Percentiles rank a stretch among this genome's conserved stretches.
Evolutionary conservation across 2,329 filamentous ascomycete species (phyloP).

Genomic region (Colletotrichum navitas): DNA sequence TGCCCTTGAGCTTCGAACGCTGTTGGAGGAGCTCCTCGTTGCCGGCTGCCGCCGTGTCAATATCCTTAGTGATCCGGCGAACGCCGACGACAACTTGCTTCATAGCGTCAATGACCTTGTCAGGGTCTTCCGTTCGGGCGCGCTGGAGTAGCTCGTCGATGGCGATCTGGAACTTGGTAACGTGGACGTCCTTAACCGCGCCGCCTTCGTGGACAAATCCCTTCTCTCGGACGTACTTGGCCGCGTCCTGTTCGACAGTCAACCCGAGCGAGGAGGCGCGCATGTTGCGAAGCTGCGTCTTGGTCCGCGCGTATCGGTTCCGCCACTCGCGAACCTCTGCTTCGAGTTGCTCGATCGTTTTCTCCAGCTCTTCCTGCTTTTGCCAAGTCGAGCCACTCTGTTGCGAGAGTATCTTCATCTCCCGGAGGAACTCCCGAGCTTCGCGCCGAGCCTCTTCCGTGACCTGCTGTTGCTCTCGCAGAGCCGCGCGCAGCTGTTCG

Average conservation of each 20-base stretch:
- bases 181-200: constrained; percentile 88
- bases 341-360: constrained; percentile 81
- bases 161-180: constrained; percentile 94
- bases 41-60: constrained; percentile 69
- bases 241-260: constrained; percentile 76
- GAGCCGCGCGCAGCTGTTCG: constrained; percentile 72
- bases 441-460: constrained; percentile 90
- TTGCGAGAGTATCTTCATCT: constrained; percentile 89
- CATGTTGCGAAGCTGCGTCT: constrained; percentile 86
- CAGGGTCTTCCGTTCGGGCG: constrained; percentile 79
- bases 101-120: constrained; percentile 85
- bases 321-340: constrained; percentile 91
- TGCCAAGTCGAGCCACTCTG: constrained; percentile 84
- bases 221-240: constrained; percentile 73
- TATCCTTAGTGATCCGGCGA: constrained; percentile 85
- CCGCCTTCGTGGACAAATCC: constrained; percentile 79
- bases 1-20: constrained; percentile 79
- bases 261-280: constrained; percentile 85
- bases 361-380: constrained; percentile 82
- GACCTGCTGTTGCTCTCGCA: constrained; percentile 81
- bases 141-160: constrained; percentile 90
- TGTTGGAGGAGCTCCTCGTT: constrained; percentile 68
- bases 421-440: constrained; percentile 83
- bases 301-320: constrained; percentile 86
- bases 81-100: constrained; percentile 87